phyloP scores from a whole-genome alignment of 108 stramenopile species.

The Stephanodiscus triporus region DNA sequence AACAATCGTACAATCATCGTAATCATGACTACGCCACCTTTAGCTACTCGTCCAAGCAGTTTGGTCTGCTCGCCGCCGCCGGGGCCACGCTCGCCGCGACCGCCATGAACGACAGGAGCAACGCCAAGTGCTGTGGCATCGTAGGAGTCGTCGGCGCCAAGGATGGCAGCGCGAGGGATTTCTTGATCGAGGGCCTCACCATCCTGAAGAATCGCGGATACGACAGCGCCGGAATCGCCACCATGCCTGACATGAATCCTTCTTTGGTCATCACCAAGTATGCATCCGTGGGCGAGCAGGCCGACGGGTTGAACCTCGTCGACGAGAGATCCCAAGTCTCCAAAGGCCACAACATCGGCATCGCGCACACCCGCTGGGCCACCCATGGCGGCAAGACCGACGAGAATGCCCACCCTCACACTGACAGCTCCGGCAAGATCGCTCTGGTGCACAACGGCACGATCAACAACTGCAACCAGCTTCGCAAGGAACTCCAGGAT shows the following conservation, averaged over 20 bases:
- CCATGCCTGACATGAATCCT: conserved; percentile 54
- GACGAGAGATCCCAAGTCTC: conserved; percentile 57
- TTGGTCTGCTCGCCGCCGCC: conserved; percentile 24
- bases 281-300: conserved; percentile 92
- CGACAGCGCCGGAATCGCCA: conserved; percentile 97
- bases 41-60: background rate
- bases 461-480: conserved; percentile 92
- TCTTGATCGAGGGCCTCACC: conserved; percentile 92
- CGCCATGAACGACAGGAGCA: background rate
- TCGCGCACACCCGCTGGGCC: conserved; percentile 99
- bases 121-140: conserved; percentile 59
- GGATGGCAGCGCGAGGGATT: conserved; percentile 57
- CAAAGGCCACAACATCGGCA: conserved; percentile 74
- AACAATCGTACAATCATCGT: conserved; percentile 9
- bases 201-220: conserved; percentile 98
- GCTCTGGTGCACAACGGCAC: no score
- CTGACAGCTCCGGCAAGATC: conserved; percentile 92
- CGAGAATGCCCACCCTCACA: conserved; percentile 98
- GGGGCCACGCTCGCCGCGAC: no score
- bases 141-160: conserved; percentile 54
- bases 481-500: conserved; percentile 81
- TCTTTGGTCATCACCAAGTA: conserved; percentile 81
- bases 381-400: conserved; percentile 99
- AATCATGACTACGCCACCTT: background rate
- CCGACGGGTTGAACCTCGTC: conserved; percentile 92